Evolutionary conservation across 2,329 filamentous ascomycete genomes (phyloP), one percentile per base, ranked within the genome.

Genomic region (Venturia asperata): DNA sequence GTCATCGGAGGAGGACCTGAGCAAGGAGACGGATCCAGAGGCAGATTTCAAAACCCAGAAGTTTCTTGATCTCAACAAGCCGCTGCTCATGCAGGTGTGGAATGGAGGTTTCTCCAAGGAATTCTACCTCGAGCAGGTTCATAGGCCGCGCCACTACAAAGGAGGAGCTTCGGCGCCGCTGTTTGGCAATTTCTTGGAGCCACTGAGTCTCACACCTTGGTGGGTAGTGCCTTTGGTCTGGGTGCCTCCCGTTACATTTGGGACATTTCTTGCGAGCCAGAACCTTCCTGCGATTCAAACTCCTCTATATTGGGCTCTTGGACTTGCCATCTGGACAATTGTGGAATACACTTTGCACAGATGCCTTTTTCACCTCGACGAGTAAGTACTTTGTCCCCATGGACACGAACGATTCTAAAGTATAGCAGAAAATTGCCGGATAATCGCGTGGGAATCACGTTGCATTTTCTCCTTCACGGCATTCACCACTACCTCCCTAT

Each of bases 401-500:
- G 9, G 43, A 58, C n/a, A 66, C 47, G 68, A 76, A 80, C 6
- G 55, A 64, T 39, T 39, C 63, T 68, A 63, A 63, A 41, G 65
- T 13, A 55, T 19, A 64, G 27, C 68, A 95, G 91, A 61, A 91
- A 87, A 73, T 87, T 99, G 13, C 94, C 94, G 0, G 91, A 99
- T 75, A 96, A 97, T 75, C 85, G 91, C 65, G 87, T 90, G n/a
- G 88, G 85, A 68, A 81, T 99, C 66, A 96, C 91, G 0, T 71
- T 88, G 24, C 94, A 99, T 76, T 99, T 99, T 79, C 79, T 97
- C 49, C 89, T 99, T 34, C 94, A 99, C 72, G 94, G 94, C 68
- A 91, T 99, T 68, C 94, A 99, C 74, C 94, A 99, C 77, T 99
- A 97, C 77, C 84, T 99, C 5, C 94, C 94, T n/a, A 97, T 99